These are phyloP conservation scores for Corymbia calophylla DNA, from an alignment of 441 rosid genomes.

Conservation along the genomic window DNA sequence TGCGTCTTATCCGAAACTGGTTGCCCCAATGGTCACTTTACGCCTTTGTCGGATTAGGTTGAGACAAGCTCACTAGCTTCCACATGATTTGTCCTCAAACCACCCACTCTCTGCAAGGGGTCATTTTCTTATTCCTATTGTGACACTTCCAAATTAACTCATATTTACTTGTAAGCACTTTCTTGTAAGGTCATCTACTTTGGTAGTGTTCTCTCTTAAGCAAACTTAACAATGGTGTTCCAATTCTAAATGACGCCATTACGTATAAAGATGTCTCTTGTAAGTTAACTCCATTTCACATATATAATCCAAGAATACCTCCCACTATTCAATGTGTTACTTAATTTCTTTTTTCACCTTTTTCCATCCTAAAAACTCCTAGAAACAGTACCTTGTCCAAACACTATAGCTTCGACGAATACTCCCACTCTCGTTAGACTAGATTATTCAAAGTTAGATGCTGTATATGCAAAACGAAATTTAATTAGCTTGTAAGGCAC, in stretches of 20 bases:
- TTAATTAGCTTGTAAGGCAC: neutral
- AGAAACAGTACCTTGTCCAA: neutral
- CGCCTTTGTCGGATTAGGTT: accelerated
- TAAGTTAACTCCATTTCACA: neutral
- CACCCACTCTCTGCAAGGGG: neutral
- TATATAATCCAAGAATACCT: neutral
- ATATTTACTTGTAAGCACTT: neutral
- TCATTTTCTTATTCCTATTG: accelerated
- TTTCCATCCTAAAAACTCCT: neutral
- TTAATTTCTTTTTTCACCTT: too few species aligned
- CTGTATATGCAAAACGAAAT: neutral
- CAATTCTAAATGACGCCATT: too few species aligned
- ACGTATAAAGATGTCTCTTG: too few species aligned
- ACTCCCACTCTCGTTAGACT: neutral
- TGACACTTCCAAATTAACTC: too few species aligned
- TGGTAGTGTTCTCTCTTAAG: neutral
- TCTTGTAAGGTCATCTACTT: neutral
- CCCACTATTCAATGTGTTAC: neutral
- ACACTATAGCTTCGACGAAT: accelerated
- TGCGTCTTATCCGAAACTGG: neutral
- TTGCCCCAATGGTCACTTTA: neutral
- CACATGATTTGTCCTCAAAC: neutral
- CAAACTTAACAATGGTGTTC: neutral
- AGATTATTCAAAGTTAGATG: neutral
- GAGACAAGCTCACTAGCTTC: neutral